A percentile compares a stretch with the other conserved stretches of the same genome.
These are phyloP conservation scores for Miscanthus sacchariflorus DNA, from an alignment of 202 grass and related monocot genomes.

Conservation along the genomic window DNA sequence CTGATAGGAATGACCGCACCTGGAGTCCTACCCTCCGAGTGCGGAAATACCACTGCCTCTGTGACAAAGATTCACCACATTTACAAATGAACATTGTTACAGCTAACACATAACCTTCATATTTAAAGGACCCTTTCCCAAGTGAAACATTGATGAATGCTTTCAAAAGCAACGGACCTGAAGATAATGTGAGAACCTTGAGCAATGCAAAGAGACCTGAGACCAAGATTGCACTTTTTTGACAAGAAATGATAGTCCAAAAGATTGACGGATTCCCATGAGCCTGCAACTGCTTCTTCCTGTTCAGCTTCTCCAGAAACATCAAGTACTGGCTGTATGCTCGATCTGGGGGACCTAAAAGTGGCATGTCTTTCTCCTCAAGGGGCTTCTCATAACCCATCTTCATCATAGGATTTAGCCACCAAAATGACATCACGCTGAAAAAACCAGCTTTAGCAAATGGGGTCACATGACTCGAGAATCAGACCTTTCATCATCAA, in stretches of 20 bases:
- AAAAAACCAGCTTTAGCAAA: slow-evolving; percentile 76
- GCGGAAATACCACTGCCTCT: slow-evolving; percentile 93
- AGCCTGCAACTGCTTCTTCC: slow-evolving; percentile 37
- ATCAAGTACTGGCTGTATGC: slow-evolving; percentile 57
- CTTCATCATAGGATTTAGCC: slow-evolving; percentile 93
- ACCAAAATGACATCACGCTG: slow-evolving; percentile 84
- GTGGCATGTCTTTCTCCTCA: slow-evolving; percentile 86
- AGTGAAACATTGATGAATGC: slow-evolving; percentile 79
- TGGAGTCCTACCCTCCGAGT: slow-evolving; percentile 80
- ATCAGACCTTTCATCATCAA: slow-evolving; percentile 31
- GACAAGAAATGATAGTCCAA: slow-evolving; percentile 83
- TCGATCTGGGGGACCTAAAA: slow-evolving; percentile 58
- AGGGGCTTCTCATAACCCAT: slow-evolving; percentile 75
- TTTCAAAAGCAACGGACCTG: slow-evolving; percentile 79
- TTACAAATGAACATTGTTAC: slow-evolving; percentile 69
- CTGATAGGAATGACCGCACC: slow-evolving; percentile 80
- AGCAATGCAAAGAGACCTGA: slow-evolving; percentile 87
- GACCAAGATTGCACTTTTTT: slow-evolving; percentile 63
- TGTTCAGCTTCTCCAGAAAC: slow-evolving; percentile 69
- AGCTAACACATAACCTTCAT: slow-evolving; percentile 72
- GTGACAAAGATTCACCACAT: slow-evolving; percentile 79
- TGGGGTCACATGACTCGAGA: slow-evolving; percentile 40
- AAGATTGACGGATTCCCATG: slow-evolving; percentile 54
- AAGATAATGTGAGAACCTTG: slow-evolving; percentile 74
- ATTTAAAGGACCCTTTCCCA: slow-evolving; percentile 67